These are phyloP conservation scores for Eucalyptus sp. DNA, from an alignment of 345 rosid species.

Conservation along the genomic window DNA sequence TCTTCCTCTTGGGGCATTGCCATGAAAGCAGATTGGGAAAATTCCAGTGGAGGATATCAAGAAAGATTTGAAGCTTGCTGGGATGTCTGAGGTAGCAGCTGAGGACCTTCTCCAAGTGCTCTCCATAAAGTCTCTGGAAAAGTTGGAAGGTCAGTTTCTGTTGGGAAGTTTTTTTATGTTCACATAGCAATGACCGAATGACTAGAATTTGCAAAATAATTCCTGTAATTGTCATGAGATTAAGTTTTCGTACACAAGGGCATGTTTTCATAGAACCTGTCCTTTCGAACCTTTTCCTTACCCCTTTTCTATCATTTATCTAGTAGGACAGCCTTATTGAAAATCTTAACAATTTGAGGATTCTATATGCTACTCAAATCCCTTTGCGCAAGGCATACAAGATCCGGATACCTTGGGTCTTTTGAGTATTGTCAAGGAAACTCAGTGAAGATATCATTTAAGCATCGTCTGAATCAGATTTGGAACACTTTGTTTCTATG, in stretches of 20 bases:
- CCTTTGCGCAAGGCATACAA: neutral
- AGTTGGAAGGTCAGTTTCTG: conserved; percentile 61
- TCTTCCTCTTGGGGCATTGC: neutral
- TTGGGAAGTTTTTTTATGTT: neutral
- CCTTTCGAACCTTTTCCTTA: neutral
- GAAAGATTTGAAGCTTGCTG: conserved; percentile 51
- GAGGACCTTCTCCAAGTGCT: conserved; percentile 68
- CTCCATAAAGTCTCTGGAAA: conserved; percentile 58
- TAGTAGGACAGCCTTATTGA: neutral
- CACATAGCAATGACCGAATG: neutral
- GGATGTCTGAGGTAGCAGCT: conserved; percentile 56
- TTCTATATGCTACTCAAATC: neutral
- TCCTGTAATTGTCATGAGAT: neutral
- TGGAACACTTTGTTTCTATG: neutral
- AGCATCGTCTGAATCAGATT: neutral
- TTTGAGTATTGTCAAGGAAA: neutral
- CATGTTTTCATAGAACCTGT: neutral
- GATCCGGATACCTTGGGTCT: neutral
- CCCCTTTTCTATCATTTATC: neutral
- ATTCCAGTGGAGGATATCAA: conserved; percentile 63
- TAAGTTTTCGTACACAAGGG: neutral
- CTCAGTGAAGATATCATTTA: neutral
- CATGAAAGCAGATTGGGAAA: conserved; percentile 56
- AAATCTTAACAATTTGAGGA: neutral
- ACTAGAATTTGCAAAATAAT: neutral